Evolutionary conservation across 1,284 basidiomycete genomes (phyloP).

Genomic region (Trametes pubescens): DNA sequence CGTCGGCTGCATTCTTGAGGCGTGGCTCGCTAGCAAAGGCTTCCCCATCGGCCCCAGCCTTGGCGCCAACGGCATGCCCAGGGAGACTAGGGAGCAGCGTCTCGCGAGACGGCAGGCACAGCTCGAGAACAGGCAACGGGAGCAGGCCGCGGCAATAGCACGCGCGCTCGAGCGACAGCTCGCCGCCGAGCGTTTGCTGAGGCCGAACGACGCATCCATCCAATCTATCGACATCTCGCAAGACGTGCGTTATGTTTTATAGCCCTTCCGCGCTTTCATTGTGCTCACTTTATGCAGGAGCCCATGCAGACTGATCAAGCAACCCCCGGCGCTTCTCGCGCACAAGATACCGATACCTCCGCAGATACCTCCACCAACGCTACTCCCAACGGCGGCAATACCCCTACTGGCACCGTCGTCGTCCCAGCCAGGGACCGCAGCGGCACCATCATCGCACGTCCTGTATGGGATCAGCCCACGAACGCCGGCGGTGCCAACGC

Average conservation of each 20-base stretch:
- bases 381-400: slow-evolving; percentile 64
- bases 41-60: slow-evolving; percentile 78
- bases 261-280: neutral
- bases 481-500: slow-evolving; percentile 23
- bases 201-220: slow-evolving; percentile 22
- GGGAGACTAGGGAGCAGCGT: slow-evolving; percentile 78
- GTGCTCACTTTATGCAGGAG: slow-evolving; percentile 36
- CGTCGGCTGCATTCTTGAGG: slow-evolving; percentile 93
- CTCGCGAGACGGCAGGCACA: slow-evolving; percentile 63
- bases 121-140: slow-evolving; percentile 61
- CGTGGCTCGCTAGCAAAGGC: slow-evolving; percentile 87
- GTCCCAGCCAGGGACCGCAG: slow-evolving; percentile 70
- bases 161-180: slow-evolving; percentile 64
- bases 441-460: slow-evolving; percentile 75
- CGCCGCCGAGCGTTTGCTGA: slow-evolving; percentile 36
- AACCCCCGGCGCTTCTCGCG: slow-evolving; percentile 41
- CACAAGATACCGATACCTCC: slow-evolving; percentile 62
- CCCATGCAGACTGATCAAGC: slow-evolving; percentile 41
- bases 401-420: slow-evolving; percentile 65
- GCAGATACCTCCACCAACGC: slow-evolving; percentile 65
- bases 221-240: slow-evolving; percentile 17
- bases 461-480: slow-evolving; percentile 61
- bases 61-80: slow-evolving; percentile 65
- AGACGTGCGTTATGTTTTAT: slow-evolving; percentile 33
- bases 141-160: slow-evolving; percentile 64